Conservation (phyloP, 2,329 filamentous ascomycete genomes). For the Fusarium humuli region DNA sequence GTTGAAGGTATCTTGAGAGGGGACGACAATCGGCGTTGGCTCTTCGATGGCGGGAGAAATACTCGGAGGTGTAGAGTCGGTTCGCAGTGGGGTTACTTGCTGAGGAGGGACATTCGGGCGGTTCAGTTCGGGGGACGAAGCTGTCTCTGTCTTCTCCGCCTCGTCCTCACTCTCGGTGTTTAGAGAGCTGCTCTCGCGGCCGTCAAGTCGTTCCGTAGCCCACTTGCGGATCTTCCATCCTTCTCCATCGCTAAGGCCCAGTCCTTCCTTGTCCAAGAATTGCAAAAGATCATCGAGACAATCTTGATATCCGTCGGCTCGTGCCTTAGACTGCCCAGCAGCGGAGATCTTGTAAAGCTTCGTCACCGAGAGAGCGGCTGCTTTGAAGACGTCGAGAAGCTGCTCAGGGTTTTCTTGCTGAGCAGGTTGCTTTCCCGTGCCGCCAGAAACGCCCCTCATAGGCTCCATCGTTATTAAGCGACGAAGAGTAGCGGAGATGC, state of each 20-base stretch:
- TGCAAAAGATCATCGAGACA: conserved; percentile 89
- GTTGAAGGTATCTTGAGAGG: conserved; percentile 72
- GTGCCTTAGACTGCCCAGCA: conserved; percentile 78
- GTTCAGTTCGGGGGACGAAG: conserved; percentile 68
- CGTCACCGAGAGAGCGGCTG: conserved; percentile 91
- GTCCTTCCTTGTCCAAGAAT: conserved; percentile 84
- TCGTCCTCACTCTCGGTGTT: conserved; percentile 78
- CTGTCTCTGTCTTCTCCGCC: conserved; percentile 69
- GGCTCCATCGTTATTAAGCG: conserved; percentile 46
- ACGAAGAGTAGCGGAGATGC: conserved; percentile 12
- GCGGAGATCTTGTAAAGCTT: conserved; percentile 96
- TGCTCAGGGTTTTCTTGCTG: conserved; percentile 65
- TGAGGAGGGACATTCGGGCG: conserved; percentile 60
- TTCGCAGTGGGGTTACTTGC: conserved; percentile 39
- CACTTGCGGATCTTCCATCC: conserved; percentile 71
- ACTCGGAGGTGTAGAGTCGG: conserved; percentile 46
- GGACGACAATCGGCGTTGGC: conserved; percentile 59
- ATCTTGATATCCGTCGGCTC: conserved; percentile 89
- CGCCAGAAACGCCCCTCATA: conserved; percentile 49
- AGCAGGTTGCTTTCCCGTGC: conserved; percentile 48
- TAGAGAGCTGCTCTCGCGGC: conserved; percentile 65
- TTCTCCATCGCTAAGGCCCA: conserved; percentile 84
- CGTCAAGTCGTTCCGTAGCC: conserved; percentile 77
- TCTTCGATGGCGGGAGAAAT: conserved; percentile 45
- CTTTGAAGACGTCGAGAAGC: conserved; percentile 89